Conservation (phyloP, 2,329 filamentous ascomycete species). For the Phyllosticta ampelicida region DNA sequence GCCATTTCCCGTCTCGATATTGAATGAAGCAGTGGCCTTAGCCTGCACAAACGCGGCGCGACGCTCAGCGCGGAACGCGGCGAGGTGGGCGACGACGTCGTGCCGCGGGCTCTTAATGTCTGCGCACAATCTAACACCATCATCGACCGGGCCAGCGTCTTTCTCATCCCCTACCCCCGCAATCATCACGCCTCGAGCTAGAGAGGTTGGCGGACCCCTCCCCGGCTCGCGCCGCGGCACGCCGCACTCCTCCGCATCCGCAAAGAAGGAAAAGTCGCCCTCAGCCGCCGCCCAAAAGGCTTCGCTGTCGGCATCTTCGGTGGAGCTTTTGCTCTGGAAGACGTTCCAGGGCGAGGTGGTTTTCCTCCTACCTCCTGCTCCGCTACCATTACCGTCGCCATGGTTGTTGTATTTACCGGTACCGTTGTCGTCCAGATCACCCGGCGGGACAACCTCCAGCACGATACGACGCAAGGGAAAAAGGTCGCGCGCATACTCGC, state of each 20-base stretch:
- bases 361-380: slow-evolving; percentile 11
- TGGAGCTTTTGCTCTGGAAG: slow-evolving; percentile 42
- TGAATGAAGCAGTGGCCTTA: slow-evolving; percentile 18
- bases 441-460: slow-evolving; percentile 38
- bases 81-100: slow-evolving; percentile 45
- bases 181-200: slow-evolving; percentile 35
- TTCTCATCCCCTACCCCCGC: slow-evolving; percentile 16
- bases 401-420: no score
- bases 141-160: no score
- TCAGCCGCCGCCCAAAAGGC: slow-evolving; percentile 48
- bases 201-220: slow-evolving; percentile 35
- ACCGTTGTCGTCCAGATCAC: background rate
- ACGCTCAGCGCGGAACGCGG: slow-evolving; percentile 42
- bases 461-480: slow-evolving; percentile 48
- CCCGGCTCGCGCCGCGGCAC: slow-evolving; percentile 36
- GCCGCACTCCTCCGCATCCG: slow-evolving; percentile 37
- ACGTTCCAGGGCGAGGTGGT: slow-evolving; percentile 34
- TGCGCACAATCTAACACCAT: slow-evolving; percentile 13
- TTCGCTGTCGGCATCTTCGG: slow-evolving; percentile 49
- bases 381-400: no score
- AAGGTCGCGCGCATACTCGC: slow-evolving; percentile 38
- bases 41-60: slow-evolving; percentile 39
- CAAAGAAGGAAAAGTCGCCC: slow-evolving; percentile 51
- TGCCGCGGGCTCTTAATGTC: no score
- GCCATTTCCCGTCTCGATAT: slow-evolving; percentile 16